phyloP scores from a whole-genome alignment of 495 filamentous ascomycete genomes.

The Aspergillus heteromorphus region DNA sequence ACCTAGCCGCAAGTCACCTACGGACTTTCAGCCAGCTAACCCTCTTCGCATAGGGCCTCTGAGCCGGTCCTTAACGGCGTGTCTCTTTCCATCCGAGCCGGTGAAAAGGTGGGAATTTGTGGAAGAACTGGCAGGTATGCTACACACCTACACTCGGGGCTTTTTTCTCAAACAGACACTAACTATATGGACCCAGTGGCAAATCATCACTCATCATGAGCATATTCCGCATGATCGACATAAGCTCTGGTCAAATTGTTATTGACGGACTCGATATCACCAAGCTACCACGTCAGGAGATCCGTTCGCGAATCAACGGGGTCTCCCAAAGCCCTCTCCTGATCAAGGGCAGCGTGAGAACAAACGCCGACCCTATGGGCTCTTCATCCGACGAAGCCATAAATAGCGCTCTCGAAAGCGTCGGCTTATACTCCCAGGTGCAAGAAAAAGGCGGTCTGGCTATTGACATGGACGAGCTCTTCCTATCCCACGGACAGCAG shows the following conservation, averaged over 20 bases:
- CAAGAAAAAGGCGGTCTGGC: conserved; percentile 47
- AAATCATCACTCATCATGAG: conserved; percentile 46
- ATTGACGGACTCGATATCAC: conserved; percentile 47
- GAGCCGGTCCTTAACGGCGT: conserved; percentile 47
- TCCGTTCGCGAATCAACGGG: conserved; percentile 44
- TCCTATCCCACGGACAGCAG: conserved; percentile 55
- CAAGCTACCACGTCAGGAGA: conserved; percentile 39
- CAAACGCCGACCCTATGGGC: conserved; percentile 44
- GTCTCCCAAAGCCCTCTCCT: conserved; percentile 58
- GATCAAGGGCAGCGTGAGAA: conserved; percentile 38
- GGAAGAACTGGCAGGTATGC: conserved; percentile 43
- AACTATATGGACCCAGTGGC: conserved; percentile 27
- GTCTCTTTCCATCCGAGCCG: conserved; percentile 44
- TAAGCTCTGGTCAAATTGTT: conserved; percentile 35
- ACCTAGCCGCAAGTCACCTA: no score
- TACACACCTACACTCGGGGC: neutral
- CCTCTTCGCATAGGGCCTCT: conserved; percentile 17
- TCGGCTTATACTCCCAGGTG: conserved; percentile 45
- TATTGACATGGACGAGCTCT: conserved; percentile 43
- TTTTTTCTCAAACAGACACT: neutral
- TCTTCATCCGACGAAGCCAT: conserved; percentile 32
- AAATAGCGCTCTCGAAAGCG: conserved; percentile 39
- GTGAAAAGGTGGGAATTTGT: conserved; percentile 55
- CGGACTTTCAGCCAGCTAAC: conserved; percentile 10
- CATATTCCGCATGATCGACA: conserved; percentile 51